A percentile compares a stretch with the other conserved stretches of the same genome.
These are phyloP conservation scores for Penicillium expansum DNA, from an alignment of 2,329 filamentous ascomycete species.

Conservation along the genomic window DNA sequence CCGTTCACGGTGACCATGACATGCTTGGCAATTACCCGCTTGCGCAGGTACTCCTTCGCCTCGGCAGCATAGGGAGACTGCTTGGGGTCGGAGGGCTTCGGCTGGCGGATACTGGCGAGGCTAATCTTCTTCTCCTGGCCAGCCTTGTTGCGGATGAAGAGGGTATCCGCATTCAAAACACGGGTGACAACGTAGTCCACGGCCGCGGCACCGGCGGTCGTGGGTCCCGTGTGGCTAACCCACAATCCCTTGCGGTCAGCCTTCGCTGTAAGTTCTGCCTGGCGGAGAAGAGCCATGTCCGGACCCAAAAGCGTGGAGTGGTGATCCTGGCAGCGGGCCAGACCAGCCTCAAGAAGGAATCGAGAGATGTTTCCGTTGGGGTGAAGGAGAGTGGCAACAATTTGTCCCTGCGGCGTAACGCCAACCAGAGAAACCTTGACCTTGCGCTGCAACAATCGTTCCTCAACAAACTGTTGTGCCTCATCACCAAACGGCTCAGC, in stretches of 20 bases:
- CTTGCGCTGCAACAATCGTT: conserved; percentile 78
- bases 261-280: conserved; percentile 83
- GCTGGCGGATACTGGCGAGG: conserved; percentile 88
- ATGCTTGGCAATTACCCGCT: conserved; percentile 93
- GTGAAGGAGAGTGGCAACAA: conserved; percentile 85
- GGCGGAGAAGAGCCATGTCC: conserved; percentile 80
- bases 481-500: conserved; percentile 90
- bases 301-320: conserved; percentile 88
- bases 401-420: conserved; percentile 81
- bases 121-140: conserved; percentile 86
- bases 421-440: conserved; percentile 81
- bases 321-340: conserved; percentile 91
- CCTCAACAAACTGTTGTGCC: conserved; percentile 82
- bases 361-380: conserved; percentile 89
- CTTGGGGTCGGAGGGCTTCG: conserved; percentile 80
- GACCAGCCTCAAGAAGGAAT: conserved; percentile 81
- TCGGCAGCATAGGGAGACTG: conserved; percentile 88
- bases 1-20: conserved; percentile 87
- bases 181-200: conserved; percentile 80
- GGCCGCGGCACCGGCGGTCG: conserved; percentile 56
- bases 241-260: conserved; percentile 74
- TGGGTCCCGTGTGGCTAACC: conserved; percentile 70
- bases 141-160: conserved; percentile 80
- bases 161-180: conserved; percentile 82
- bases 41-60: conserved; percentile 92